phyloP scores from a whole-genome alignment of 2,329 filamentous ascomycete species.

The Fusarium sp. region DNA sequence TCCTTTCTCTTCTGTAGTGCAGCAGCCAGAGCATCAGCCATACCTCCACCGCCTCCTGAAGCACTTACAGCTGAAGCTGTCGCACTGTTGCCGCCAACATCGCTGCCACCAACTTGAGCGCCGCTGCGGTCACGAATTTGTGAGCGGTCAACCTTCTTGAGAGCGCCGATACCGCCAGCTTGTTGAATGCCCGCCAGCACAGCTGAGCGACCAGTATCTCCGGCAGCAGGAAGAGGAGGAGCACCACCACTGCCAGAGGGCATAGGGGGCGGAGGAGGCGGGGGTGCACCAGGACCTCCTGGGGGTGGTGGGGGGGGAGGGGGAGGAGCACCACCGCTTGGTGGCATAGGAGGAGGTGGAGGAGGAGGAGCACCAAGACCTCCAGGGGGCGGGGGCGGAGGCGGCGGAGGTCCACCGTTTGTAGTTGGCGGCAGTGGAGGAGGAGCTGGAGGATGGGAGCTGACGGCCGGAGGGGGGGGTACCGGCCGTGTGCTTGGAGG shows the following conservation, averaged over 20 bases:
- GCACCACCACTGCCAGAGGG: conserved; percentile 34
- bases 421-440: conserved; percentile 56
- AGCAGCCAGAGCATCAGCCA: conserved; percentile 85
- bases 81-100: conserved; percentile 63
- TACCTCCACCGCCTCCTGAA: conserved; percentile 69
- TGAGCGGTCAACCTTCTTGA: conserved; percentile 79
- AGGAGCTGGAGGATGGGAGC: conserved; percentile 53
- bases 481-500: conserved; percentile 64
- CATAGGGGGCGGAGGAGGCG: conserved; percentile 47
- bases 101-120: conserved; percentile 66
- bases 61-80: conserved; percentile 63
- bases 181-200: conserved; percentile 79
- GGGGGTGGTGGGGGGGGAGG: conserved; percentile 61
- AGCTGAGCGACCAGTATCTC: conserved; percentile 64
- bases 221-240: conserved; percentile 55
- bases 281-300: conserved; percentile 48
- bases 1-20: conserved; percentile 86
- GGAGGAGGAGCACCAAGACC: conserved; percentile 39
- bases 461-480: conserved; percentile 60
- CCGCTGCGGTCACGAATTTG: conserved; percentile 79
- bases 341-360: neutral
- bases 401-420: conserved; percentile 51
- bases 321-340: conserved; percentile 31
- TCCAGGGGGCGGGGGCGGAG: conserved; percentile 60
- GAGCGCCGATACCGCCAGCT: conserved; percentile 71